phyloP scores from a whole-genome alignment of 176 grass and related monocot genomes.

The Triticum urartu region DNA sequence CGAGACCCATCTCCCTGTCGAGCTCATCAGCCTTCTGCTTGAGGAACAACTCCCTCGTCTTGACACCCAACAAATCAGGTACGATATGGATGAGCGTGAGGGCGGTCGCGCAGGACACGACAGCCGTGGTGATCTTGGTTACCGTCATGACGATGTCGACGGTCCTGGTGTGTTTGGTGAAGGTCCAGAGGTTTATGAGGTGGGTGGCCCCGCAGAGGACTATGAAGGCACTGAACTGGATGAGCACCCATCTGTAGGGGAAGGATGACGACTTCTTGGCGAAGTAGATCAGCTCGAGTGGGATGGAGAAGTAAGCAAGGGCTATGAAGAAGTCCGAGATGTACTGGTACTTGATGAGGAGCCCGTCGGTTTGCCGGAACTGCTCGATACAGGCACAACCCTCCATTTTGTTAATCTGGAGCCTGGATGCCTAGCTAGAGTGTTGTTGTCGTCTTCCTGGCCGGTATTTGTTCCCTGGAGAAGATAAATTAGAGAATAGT shows the following conservation, averaged over 20 bases:
- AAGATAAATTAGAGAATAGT: background rate
- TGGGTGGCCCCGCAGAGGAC: conserved; percentile 75
- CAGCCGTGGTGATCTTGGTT: conserved; percentile 60
- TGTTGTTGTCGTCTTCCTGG: background rate
- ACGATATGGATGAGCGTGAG: conserved; percentile 73
- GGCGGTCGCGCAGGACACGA: conserved; percentile 61
- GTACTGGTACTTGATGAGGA: conserved; percentile 70
- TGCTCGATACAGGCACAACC: conserved; percentile 66
- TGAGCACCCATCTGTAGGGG: conserved; percentile 67
- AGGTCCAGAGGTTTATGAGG: conserved; percentile 50
- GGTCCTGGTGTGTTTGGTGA: conserved; percentile 50
- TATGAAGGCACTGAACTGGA: conserved; percentile 74
- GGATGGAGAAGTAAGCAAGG: conserved; percentile 72
- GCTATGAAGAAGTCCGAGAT: conserved; percentile 83
- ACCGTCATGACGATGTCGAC: conserved; percentile 65
- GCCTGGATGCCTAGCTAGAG: background rate
- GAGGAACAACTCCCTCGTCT: conserved; percentile 62
- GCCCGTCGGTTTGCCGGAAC: conserved; percentile 53
- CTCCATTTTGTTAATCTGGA: conserved; percentile 32
- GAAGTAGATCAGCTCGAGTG: conserved; percentile 69
- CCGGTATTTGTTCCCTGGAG: background rate
- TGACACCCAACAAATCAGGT: conserved; percentile 65
- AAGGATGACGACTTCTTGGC: conserved; percentile 74
- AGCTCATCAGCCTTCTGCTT: conserved; percentile 66
- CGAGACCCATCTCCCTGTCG: conserved; percentile 64